Evolutionary conservation across 1,284 basidiomycete genomes (phyloP).

Genomic region (Sporisorium graminicola): DNA sequence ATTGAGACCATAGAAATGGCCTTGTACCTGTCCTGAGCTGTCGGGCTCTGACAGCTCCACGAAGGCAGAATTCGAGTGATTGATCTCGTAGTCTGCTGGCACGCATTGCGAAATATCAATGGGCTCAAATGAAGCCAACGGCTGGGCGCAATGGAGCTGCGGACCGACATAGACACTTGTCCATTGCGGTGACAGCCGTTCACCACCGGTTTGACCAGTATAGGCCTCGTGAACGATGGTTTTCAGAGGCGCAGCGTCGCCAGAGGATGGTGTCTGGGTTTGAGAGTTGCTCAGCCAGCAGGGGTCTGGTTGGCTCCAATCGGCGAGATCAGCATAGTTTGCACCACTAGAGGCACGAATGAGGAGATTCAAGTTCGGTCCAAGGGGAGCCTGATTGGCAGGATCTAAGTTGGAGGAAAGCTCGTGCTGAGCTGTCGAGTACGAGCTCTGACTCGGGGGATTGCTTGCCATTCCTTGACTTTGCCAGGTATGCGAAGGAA

Average conservation of each 20-base stretch:
- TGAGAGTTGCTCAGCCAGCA: slow-evolving; percentile 8
- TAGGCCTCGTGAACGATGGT: background rate
- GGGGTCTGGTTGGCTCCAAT: slow-evolving; percentile 27
- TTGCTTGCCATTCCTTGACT: background rate
- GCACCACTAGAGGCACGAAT: slow-evolving; percentile 3
- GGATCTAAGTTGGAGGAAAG: slow-evolving; percentile 8
- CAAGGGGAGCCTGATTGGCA: slow-evolving; percentile 4
- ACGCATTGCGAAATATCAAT: background rate
- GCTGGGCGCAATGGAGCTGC: background rate
- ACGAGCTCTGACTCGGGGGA: background rate
- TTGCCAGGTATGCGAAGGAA: background rate
- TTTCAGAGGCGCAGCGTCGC: background rate
- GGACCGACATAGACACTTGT: background rate
- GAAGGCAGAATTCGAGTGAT: slow-evolving; percentile 17
- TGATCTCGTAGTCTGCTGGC: background rate
- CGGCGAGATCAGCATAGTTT: slow-evolving; percentile 6
- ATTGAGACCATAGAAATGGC: slow-evolving; percentile 21
- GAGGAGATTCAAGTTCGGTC: slow-evolving; percentile 5
- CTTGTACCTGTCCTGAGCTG: slow-evolving; percentile 14
- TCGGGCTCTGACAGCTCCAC: slow-evolving; percentile 23
- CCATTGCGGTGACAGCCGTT: background rate
- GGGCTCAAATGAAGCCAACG: background rate
- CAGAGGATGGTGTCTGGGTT: background rate
- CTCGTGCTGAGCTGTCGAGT: background rate
- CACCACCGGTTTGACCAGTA: background rate